Base-by-base conservation (phyloP, 164 flowering plant species). In the Kingdonia uniflora region DNA sequence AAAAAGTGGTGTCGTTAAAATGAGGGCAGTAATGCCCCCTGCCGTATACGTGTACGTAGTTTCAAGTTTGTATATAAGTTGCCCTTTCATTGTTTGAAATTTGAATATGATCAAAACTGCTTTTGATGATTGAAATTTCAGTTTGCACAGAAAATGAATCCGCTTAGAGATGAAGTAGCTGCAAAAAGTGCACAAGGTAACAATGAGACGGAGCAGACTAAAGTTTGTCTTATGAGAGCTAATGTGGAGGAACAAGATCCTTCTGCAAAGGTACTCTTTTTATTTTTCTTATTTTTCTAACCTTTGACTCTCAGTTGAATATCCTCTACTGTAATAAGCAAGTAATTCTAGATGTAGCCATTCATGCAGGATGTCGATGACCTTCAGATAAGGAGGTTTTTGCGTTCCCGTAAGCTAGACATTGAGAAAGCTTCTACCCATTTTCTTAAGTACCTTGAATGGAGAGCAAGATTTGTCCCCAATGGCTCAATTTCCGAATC, bases 391-490 rank as follows among this genome's bases (percentile, higher is more conserved):
- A 70, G 95, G 68, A 87, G 97, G 42, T 91, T 91, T 60, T 71
- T 91, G 17, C 79, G 88, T 15, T 96, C 95, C 15, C 95, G 96
- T 1, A 80, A 81, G 54, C 65, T 73, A 14, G 80, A 87, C 54
- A 47, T 79, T 8, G 85, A 82, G 52, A 87, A 79, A 66, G 92
- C 82, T 12, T 72, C 81, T 21, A 49, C 62, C 14, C 50, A 81
- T 57, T 72, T 91, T 42, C 62, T 85, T 14, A 85, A 80, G 64
- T 84, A 71, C 69, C 64, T 80, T 21, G 68, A 68, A 55, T 91
- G 97, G 97, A 85, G 75, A 55, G 61, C 53, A 37, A 51, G 59
- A 6, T 81, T 75, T 47, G 67, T 84, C 19, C 91, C 91, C 1
- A 77, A 73, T 11, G 95, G 86, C 17, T 71, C 24, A 41, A 73